Conservation (phyloP, 2,329 filamentous ascomycete species). For the Tolypocladium ovalisporum region DNA sequence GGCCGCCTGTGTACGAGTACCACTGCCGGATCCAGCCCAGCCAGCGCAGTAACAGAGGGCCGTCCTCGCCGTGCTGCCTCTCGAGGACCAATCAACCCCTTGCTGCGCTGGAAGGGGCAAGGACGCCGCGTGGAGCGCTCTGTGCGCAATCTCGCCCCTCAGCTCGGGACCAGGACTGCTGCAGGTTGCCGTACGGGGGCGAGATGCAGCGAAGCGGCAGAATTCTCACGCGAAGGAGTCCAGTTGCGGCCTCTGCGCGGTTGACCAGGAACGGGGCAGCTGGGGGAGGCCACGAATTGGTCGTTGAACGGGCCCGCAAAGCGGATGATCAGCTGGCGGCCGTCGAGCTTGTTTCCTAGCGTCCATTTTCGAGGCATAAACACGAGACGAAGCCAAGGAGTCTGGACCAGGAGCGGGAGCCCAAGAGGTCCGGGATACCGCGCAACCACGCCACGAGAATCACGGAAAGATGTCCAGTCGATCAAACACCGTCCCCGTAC, state of each 20-base stretch:
- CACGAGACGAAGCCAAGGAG: neutral
- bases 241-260: neutral
- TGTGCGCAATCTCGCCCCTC: neutral
- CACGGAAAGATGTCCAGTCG: neutral
- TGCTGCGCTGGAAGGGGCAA: neutral
- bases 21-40: neutral
- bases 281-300: neutral
- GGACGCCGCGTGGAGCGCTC: neutral
- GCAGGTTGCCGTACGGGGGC: neutral
- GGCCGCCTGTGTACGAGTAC: neutral
- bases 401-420: neutral
- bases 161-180: neutral
- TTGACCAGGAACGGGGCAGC: neutral
- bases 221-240: neutral
- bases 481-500: too few species aligned
- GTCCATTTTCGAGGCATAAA: neutral
- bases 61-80: neutral
- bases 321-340: neutral
- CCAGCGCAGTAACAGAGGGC: neutral
- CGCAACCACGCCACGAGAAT: neutral
- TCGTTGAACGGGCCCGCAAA: neutral
- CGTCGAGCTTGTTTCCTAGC: neutral
- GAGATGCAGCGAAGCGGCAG: neutral
- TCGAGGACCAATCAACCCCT: neutral
- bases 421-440: neutral